phyloP scores from a whole-genome alignment of 1,284 basidiomycete genomes.

The Xerocomus minutiporus region DNA sequence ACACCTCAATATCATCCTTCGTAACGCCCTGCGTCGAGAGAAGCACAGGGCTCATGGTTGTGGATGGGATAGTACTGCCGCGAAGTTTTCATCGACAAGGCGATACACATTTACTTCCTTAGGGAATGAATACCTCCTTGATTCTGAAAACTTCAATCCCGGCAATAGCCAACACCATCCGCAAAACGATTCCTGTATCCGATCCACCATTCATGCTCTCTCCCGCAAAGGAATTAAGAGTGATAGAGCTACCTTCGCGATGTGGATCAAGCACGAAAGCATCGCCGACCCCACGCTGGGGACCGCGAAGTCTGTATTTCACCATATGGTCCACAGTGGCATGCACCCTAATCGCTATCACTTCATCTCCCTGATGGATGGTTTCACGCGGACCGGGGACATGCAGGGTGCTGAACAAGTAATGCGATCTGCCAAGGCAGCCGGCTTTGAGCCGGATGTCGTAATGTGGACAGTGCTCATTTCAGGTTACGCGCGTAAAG shows the following conservation, averaged over 20 bases:
- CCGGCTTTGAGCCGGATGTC: slow-evolving; percentile 51
- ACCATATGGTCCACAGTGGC: slow-evolving; percentile 55
- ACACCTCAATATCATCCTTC: slow-evolving; percentile 50
- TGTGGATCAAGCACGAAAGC: slow-evolving; percentile 61
- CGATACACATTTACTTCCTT: slow-evolving; percentile 11
- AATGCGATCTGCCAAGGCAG: slow-evolving; percentile 45
- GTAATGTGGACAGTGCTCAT: slow-evolving; percentile 73
- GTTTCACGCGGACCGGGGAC: slow-evolving; percentile 52
- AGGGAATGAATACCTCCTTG: slow-evolving; percentile 25
- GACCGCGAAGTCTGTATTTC: slow-evolving; percentile 49
- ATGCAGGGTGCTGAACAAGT: slow-evolving; percentile 47
- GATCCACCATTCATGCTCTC: slow-evolving; percentile 47
- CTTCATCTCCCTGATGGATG: slow-evolving; percentile 66
- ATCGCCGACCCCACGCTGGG: slow-evolving; percentile 47
- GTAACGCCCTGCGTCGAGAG: slow-evolving; percentile 45
- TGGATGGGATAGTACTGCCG: slow-evolving; percentile 49
- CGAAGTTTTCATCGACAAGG: slow-evolving; percentile 36
- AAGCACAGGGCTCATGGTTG: slow-evolving; percentile 40
- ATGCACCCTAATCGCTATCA: slow-evolving; percentile 66
- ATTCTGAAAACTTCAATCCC: slow-evolving; percentile 42
- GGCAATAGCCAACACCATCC: slow-evolving; percentile 41
- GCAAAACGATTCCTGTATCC: slow-evolving; percentile 36
- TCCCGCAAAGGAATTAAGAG: slow-evolving; percentile 43
- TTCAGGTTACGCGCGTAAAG: slow-evolving; percentile 54
- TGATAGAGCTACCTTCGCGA: slow-evolving; percentile 51